Conservation (phyloP, 768 basidiomycete genomes). For the Mycena alexandri region DNA sequence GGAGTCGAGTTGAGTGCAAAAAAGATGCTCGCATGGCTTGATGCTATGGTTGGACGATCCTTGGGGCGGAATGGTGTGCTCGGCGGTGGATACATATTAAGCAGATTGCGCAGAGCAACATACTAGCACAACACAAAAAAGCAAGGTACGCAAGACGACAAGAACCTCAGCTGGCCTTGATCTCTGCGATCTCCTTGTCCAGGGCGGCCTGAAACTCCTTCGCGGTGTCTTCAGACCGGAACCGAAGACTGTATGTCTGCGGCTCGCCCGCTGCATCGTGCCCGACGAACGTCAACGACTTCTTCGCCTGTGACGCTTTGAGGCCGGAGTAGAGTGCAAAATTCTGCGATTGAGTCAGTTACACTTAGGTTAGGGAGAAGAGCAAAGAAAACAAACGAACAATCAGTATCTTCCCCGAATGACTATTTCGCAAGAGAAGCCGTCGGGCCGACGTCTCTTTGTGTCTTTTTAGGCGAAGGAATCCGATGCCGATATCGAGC, state of each 20-base stretch:
- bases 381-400: constrained; percentile 57
- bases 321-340: constrained; percentile 75
- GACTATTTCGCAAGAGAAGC: constrained; percentile 77
- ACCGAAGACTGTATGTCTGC: constrained; percentile 71
- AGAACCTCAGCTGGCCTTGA: constrained; percentile 52
- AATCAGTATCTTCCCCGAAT: constrained; percentile 79
- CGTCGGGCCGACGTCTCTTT: constrained; percentile 71
- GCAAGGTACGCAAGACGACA: background rate
- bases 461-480: constrained; percentile 80
- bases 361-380: constrained; percentile 13
- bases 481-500: constrained; percentile 77
- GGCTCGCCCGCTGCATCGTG: constrained; percentile 69
- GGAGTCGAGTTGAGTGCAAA: no score
- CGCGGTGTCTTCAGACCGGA: constrained; percentile 71
- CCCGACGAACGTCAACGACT: constrained; percentile 74
- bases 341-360: constrained; percentile 61
- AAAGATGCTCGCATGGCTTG: background rate
- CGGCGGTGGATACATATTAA: constrained; percentile 4
- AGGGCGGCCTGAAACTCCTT: constrained; percentile 67
- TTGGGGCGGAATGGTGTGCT: no score
- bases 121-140: constrained; percentile 17
- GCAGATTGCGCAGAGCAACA: constrained; percentile 14
- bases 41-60: no score
- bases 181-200: constrained; percentile 71
- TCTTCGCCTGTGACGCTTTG: constrained; percentile 65